Evolutionary conservation across 257 asterid species (phyloP), one percentile per base, ranked within the genome.

Genomic region (Salvia splendens): DNA sequence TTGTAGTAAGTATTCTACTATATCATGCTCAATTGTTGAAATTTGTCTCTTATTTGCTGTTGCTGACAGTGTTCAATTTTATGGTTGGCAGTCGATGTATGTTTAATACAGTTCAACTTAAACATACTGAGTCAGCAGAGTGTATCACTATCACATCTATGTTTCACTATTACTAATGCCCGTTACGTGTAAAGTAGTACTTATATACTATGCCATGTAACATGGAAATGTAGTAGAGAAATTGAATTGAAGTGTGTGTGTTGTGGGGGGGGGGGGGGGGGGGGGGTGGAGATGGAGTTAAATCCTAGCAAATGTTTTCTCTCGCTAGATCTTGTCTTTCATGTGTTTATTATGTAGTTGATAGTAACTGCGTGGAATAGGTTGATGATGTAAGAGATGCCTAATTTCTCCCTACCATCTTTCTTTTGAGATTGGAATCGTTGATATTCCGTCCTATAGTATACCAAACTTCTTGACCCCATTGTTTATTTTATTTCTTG

Each of bases 401-500:
- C 64, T 72, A 60, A 61, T 71, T 51, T 69, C 50, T 12, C 68
- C 56, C 8, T 4, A 14, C 8, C 8, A 16, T 40, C 61, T 57
- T 62, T 61, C 51, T 67, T 67, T 28, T 66, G 30, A 59, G 38
- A 5, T 33, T 33, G 5, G 38, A 33, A 33, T 33, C 38, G 4
- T 33, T 3, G 38, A 33, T 62, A 68, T 41, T 49, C 9, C 17
- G 20, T 16, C 35, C 57, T 55, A 62, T 48, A 70, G 57, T 33
- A 8, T 41, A 76, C 79, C 79, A 61, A 56, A 33, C 20, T 66
- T 70, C 62, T 73, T 56, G 81, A 74, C 81, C 48, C 61, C 36
- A 42, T 11, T 64, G 57, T 62, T 72, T 36, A 51, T 45, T 32
- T 56, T 48, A 33, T 72, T 64, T 63, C 49, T 38, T 69, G 56